A percentile compares a stretch with the other conserved stretches of the same genome.
Conservation (phyloP, 2,329 filamentous ascomycete genomes). For the Sporothrix curviconia region DNA sequence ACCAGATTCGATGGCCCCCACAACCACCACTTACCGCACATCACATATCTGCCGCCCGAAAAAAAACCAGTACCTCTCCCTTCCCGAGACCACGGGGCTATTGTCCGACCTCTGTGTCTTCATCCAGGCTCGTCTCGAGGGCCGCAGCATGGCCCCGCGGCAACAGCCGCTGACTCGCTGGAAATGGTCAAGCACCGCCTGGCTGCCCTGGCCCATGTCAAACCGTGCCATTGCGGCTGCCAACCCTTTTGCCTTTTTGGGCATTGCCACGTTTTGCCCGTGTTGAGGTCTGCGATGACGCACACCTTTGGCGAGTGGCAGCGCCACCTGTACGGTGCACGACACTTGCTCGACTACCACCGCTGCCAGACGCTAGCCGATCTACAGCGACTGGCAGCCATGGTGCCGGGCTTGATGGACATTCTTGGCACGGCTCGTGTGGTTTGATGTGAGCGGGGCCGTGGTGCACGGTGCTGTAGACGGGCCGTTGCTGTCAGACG, state of each 20-base stretch:
- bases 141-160: not conserved
- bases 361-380: slow-evolving; percentile 28
- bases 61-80: slow-evolving; percentile 10
- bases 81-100: slow-evolving; percentile 14
- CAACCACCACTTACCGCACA: not conserved
- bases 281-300: slow-evolving; percentile 37
- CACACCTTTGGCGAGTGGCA: slow-evolving; percentile 34
- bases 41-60: not conserved
- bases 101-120: slow-evolving; percentile 17
- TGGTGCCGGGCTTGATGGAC: slow-evolving; percentile 31
- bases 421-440: slow-evolving; percentile 34
- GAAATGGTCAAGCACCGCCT: slow-evolving; percentile 21
- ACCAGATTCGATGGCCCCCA: not conserved
- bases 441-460: slow-evolving; percentile 34
- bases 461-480: slow-evolving; percentile 19
- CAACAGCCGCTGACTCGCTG: slow-evolving; percentile 11
- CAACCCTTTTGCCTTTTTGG: slow-evolving; percentile 36
- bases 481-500: too few species aligned
- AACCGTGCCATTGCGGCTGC: slow-evolving; percentile 32
- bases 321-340: slow-evolving; percentile 34
- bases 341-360: slow-evolving; percentile 35
- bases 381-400: slow-evolving; percentile 27
- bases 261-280: slow-evolving; percentile 38
- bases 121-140: slow-evolving; percentile 18
- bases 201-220: slow-evolving; percentile 31